Conservation (phyloP, 306 rosid genomes). For the Parietaria judaica region DNA sequence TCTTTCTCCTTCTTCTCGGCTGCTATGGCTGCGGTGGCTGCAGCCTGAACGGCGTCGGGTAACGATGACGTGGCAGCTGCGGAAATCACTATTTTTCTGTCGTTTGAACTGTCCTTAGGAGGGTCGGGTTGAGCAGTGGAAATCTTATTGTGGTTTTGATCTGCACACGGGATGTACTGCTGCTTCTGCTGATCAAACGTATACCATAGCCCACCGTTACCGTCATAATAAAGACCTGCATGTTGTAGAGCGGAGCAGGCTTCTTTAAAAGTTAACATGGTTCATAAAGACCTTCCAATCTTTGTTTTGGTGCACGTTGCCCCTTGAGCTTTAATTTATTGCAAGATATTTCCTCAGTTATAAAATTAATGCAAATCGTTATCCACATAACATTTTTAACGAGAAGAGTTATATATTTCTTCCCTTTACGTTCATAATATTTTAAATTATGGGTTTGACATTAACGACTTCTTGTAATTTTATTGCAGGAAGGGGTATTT, state of each 20-base stretch:
- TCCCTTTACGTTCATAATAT: too few relatives aligned
- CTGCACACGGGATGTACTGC: constrained; percentile 78
- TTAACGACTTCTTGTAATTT: too few relatives aligned
- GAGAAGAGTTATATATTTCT: too few relatives aligned
- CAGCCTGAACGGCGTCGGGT: constrained; percentile 95
- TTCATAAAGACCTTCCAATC: too few relatives aligned
- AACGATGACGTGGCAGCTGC: constrained; percentile 86
- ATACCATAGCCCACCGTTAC: constrained; percentile 84
- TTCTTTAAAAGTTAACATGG: too few relatives aligned
- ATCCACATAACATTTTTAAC: too few relatives aligned
- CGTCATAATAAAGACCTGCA: constrained; percentile 88
- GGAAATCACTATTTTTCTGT: constrained; percentile 72
- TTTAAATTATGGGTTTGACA: too few relatives aligned
- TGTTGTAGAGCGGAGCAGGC: constrained; percentile 16
- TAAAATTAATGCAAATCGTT: too few relatives aligned
- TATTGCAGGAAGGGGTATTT: too few relatives aligned
- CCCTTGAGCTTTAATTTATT: too few relatives aligned
- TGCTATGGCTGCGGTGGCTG: constrained; percentile 87
- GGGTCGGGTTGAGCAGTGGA: constrained; percentile 49
- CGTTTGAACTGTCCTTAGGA: constrained; percentile 52
- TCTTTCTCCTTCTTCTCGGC: constrained; percentile 96
- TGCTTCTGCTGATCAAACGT: constrained; percentile 75
- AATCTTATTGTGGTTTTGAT: constrained; percentile 55
- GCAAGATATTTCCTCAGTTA: too few relatives aligned
- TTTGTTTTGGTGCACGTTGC: too few relatives aligned